Evolutionary conservation across 805 yeast genomes (phyloP), one percentile per base, ranked within the genome.

Genomic region (Wickerhamomyces xylosicus): DNA sequence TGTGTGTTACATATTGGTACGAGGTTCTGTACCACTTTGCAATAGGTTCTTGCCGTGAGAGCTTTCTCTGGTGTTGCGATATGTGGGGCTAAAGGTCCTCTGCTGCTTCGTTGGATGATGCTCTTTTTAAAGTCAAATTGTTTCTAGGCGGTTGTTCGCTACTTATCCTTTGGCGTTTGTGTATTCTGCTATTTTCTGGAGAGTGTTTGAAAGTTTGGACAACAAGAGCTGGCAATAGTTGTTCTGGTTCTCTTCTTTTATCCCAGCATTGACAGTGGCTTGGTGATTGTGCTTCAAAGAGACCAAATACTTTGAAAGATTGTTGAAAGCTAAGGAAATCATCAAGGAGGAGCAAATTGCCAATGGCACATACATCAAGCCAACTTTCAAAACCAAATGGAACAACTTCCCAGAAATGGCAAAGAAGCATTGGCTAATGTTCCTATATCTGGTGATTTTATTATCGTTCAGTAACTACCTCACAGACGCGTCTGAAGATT

Each of bases 401-500:
- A n/a, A 41, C 2, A 57, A 56, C 44, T 64, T 67, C 13, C 61
- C 59, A 37, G 42, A 40, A 34, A 66, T 70, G 1, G 35, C 72
- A 38, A 65, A 57, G 47, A 54, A 59, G 19, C 74, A 81, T 54
- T 81, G 86, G 87, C 65, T 79, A 37, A 60, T 74, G 44, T 62
- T 75, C 44, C 50, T 71, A 34, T 81, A 77, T 56, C 57, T 73
- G 46, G 71, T 82, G 32, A 51, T 80, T 11, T 59, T 78, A 54
- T 71, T 79, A 79, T 69, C 82, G 16, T 83, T 80, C 16, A 74
- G 78, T 65, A 80, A 79, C 58, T 81, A 79, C 61, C 69, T 72
- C 62, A 71, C 84, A 7, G 89, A 81, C 48, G 85, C 85, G 1
- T 74, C 85, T 5, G 87, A 81, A 59, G 90, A 81, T 56, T 61